These are phyloP conservation scores for Nitzschia sp. DNA, from an alignment of 108 stramenopile species.

Conservation along the genomic window DNA sequence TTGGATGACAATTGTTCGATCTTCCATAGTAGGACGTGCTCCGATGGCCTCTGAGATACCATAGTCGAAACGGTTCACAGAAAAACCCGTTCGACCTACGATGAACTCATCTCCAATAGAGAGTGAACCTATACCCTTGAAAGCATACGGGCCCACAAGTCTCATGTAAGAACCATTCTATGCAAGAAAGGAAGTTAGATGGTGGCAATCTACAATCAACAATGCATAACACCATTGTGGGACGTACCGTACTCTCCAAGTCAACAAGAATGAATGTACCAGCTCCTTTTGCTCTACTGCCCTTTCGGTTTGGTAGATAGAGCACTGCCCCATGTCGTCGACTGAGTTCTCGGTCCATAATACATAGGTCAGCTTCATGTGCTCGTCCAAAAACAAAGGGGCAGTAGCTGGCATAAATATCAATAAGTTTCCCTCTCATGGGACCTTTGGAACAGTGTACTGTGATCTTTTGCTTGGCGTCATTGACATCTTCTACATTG, in stretches of 20 bases:
- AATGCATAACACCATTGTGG: background rate
- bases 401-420: slow-evolving; percentile 67
- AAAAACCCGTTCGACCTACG: slow-evolving; percentile 97
- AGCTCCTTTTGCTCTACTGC: slow-evolving; percentile 9
- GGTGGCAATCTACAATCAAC: background rate
- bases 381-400: slow-evolving; percentile 89
- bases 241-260: slow-evolving; percentile 88
- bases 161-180: slow-evolving; percentile 91
- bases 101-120: slow-evolving; percentile 90
- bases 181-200: slow-evolving; percentile 9
- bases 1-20: slow-evolving; percentile 85
- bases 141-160: slow-evolving; percentile 80
- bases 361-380: slow-evolving; percentile 87
- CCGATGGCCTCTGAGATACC: slow-evolving; percentile 95
- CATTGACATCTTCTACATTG: slow-evolving; percentile 82
- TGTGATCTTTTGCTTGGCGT: slow-evolving; percentile 81
- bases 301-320: slow-evolving; percentile 51
- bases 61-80: slow-evolving; percentile 94
- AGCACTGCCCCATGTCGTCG: slow-evolving; percentile 84
- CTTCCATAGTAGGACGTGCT: slow-evolving; percentile 93
- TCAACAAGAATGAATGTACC: slow-evolving; percentile 79
- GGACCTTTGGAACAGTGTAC: slow-evolving; percentile 89
- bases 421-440: slow-evolving; percentile 82
- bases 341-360: slow-evolving; percentile 88
- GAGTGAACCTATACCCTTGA: slow-evolving; percentile 79